Percentiles rank a stretch among this genome's conserved stretches.
phyloP scores from a whole-genome alignment of 2,329 filamentous ascomycete genomes.

The Phialemonium atrogriseum region DNA sequence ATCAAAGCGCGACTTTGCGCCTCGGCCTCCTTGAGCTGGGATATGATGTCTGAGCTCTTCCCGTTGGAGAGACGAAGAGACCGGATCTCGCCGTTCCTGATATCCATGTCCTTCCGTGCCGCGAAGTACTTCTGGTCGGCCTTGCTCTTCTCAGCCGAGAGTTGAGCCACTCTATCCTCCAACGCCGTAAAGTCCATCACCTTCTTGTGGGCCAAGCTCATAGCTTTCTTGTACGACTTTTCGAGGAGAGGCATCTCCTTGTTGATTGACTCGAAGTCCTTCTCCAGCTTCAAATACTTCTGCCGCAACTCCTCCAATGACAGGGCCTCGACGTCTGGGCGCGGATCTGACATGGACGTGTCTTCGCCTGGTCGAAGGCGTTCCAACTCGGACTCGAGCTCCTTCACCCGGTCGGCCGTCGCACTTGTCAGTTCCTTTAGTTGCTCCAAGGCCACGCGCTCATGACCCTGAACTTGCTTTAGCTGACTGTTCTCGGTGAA shows the following conservation, averaged over 20 bases:
- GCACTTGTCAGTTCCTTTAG: constrained; percentile 73
- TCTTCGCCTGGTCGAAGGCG: constrained; percentile 50
- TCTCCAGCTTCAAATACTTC: constrained; percentile 67
- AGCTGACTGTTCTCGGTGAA: constrained; percentile 72
- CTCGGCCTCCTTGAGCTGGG: constrained; percentile 87
- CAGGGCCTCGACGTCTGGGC: constrained; percentile 48
- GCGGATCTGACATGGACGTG: constrained; percentile 33
- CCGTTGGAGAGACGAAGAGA: constrained; percentile 72
- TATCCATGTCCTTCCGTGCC: constrained; percentile 88
- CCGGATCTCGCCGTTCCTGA: constrained; percentile 71
- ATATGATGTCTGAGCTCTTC: constrained; percentile 89
- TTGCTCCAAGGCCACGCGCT: constrained; percentile 60
- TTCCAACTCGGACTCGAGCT: constrained; percentile 75
- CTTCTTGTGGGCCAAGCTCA: constrained; percentile 77
- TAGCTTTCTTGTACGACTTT: constrained; percentile 82
- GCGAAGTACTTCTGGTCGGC: constrained; percentile 98
- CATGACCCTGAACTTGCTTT: constrained; percentile 71
- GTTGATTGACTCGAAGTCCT: constrained; percentile 76
- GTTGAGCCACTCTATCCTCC: constrained; percentile 68
- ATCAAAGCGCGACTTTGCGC: constrained; percentile 66
- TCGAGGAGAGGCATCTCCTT: constrained; percentile 85
- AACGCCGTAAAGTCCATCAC: constrained; percentile 65
- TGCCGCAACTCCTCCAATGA: constrained; percentile 62
- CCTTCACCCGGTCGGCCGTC: constrained; percentile 70
- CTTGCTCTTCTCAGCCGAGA: constrained; percentile 86